Conservation (phyloP, 805 yeast genomes). For the Cyberlindnera misumaiensis region DNA sequence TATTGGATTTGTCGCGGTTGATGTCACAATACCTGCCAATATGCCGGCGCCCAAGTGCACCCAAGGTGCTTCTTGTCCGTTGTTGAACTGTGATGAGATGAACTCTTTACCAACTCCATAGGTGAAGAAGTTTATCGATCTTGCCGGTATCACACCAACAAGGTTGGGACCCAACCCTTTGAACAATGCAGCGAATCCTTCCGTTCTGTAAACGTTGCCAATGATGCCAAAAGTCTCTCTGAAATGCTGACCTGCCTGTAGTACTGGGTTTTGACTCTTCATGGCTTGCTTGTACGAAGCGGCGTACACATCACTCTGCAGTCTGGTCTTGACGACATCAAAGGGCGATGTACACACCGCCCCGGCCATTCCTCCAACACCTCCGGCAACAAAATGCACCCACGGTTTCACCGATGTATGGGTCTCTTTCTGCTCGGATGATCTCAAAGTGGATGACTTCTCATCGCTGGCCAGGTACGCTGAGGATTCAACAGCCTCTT, state of each 20-base stretch:
- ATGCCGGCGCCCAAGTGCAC: conserved; percentile 84
- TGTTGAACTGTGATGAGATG: conserved; percentile 56
- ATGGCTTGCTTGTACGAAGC: conserved; percentile 37
- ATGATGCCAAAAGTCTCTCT: conserved; percentile 75
- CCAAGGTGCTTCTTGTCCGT: conserved; percentile 75
- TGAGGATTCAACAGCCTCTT: conserved; percentile 52
- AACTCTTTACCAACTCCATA: conserved; percentile 89
- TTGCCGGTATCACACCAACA: conserved; percentile 96
- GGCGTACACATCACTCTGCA: conserved; percentile 82
- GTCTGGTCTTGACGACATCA: conserved; percentile 91
- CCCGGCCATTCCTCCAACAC: conserved; percentile 97
- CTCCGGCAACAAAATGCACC: conserved; percentile 90
- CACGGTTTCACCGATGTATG: conserved; percentile 34
- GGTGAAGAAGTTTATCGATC: conserved; percentile 93
- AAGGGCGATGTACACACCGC: conserved; percentile 91
- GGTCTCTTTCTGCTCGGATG: conserved; percentile 11
- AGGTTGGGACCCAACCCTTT: conserved; percentile 95
- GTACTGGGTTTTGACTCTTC: conserved; percentile 27
- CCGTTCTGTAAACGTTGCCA: conserved; percentile 57
- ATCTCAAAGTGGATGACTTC: conserved; percentile 48
- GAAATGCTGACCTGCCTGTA: conserved; percentile 63
- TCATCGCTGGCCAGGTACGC: conserved; percentile 70
- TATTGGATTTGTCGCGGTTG: conserved; percentile 95
- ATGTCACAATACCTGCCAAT: conserved; percentile 87
- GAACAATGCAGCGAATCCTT: conserved; percentile 83